Evolutionary conservation across 2,329 filamentous ascomycete species (phyloP).

Genomic region (Colletotrichum sp.): DNA sequence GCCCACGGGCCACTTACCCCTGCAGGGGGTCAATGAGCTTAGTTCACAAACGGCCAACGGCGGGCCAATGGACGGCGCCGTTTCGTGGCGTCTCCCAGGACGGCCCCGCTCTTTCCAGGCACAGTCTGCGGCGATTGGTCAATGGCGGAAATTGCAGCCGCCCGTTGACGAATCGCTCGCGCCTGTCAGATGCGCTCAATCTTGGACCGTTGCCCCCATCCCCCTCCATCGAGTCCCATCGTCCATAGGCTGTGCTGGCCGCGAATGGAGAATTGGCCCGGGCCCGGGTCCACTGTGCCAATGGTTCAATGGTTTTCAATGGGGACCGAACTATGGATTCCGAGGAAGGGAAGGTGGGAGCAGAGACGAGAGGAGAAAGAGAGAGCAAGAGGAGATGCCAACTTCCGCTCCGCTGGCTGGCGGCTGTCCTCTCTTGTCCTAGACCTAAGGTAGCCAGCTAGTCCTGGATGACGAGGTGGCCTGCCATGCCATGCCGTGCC

Average conservation of each 20-base stretch:
- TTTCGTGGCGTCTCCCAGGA: neutral
- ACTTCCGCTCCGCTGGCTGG: neutral
- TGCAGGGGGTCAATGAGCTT: constrained; percentile 17
- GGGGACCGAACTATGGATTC: neutral
- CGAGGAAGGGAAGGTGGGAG: neutral
- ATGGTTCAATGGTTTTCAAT: neutral
- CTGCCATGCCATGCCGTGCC: neutral
- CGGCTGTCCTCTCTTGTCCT: neutral
- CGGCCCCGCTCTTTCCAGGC: neutral
- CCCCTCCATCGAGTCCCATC: neutral
- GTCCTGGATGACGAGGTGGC: neutral
- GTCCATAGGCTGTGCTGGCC: constrained; percentile 12
- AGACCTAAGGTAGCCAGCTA: neutral
- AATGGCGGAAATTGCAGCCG: constrained; percentile 18
- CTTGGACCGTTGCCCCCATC: constrained; percentile 5
- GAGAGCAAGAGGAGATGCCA: neutral
- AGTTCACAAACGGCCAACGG: constrained; percentile 16
- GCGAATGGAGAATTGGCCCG: constrained; percentile 12
- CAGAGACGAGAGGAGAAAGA: neutral
- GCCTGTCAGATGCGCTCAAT: constrained; percentile 19
- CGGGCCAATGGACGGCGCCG: constrained; percentile 11
- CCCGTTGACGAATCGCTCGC: constrained; percentile 16
- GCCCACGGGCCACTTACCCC: neutral
- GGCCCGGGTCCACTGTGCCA: neutral
- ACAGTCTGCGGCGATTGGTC: neutral